Evolutionary conservation across 1,139 yeast genomes (phyloP).

Genomic region (Debaryomyces coudertii): DNA sequence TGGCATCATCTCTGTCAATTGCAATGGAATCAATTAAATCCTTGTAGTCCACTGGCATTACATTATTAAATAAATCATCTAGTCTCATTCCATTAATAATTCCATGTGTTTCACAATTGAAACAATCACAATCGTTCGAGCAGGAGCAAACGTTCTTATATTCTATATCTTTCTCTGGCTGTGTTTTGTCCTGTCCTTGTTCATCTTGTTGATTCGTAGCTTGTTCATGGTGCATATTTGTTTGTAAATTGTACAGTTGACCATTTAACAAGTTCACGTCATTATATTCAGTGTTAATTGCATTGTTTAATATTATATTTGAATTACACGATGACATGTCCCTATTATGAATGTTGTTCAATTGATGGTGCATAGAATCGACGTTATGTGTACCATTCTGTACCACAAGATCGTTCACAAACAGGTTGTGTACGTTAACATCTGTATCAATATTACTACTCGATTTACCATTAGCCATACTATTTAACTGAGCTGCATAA

Average conservation of each 20-base stretch:
- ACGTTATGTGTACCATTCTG: not conserved
- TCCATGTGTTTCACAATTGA: slow-evolving; percentile 58
- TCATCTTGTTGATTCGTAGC: not conserved
- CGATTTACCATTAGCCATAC: not conserved
- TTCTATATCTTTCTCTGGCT: slow-evolving; percentile 1
- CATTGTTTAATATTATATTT: not conserved
- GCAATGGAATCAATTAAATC: slow-evolving; percentile 3
- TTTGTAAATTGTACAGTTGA: not conserved
- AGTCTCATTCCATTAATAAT: slow-evolving; percentile 52
- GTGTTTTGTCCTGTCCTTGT: not conserved
- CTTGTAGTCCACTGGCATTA: slow-evolving; percentile 3
- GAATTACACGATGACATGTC: not conserved
- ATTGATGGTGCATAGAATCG: not conserved
- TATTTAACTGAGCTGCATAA: not conserved
- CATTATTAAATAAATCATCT: slow-evolving; percentile 35
- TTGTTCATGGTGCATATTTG: not conserved
- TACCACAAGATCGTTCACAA: not conserved
- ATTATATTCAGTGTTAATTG: not conserved
- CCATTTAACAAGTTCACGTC: not conserved
- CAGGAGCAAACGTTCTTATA: slow-evolving; percentile 37
- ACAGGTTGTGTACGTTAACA: not conserved
- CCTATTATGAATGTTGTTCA: not conserved
- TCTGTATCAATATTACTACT: not conserved
- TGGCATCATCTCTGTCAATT: not conserved
- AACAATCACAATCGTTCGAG: slow-evolving; percentile 51